Conservation (phyloP, 306 rosid species). For the Cicer cuneatum region DNA sequence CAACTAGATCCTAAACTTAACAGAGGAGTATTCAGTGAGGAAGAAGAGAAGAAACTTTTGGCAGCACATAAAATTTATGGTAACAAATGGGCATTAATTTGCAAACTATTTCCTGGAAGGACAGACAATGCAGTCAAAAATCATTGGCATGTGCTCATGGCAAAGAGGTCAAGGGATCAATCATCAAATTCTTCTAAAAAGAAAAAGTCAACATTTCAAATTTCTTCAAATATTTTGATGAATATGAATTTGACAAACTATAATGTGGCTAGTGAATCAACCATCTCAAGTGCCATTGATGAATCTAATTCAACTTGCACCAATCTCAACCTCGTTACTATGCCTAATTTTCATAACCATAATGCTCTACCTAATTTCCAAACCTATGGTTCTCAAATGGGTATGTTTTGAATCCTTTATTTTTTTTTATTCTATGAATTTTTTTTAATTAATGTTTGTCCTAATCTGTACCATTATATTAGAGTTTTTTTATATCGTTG, state of each 20-base stretch:
- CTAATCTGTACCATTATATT: neutral
- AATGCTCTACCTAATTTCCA: slow-evolving; percentile 37
- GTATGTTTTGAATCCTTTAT: slow-evolving; percentile 36
- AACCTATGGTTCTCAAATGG: slow-evolving; percentile 42
- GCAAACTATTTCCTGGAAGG: slow-evolving; percentile 77
- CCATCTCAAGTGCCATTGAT: slow-evolving; percentile 60
- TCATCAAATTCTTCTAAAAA: slow-evolving; percentile 54
- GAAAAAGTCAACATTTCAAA: slow-evolving; percentile 48
- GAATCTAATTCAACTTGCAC: slow-evolving; percentile 72
- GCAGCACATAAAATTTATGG: slow-evolving; percentile 68
- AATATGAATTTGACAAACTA: slow-evolving; percentile 29
- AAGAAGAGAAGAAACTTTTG: slow-evolving; percentile 72
- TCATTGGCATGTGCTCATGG: slow-evolving; percentile 86
- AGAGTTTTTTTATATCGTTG: neutral
- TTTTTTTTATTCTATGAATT: neutral
- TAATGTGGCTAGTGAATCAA: slow-evolving; percentile 58
- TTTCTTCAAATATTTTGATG: slow-evolving; percentile 26
- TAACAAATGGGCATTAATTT: slow-evolving; percentile 85
- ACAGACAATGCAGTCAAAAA: slow-evolving; percentile 86
- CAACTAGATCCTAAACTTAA: slow-evolving; percentile 84
- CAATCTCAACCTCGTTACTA: slow-evolving; percentile 52
- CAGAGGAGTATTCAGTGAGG: slow-evolving; percentile 59
- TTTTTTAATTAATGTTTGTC: neutral
- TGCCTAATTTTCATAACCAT: neutral
- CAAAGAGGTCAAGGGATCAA: slow-evolving; percentile 62